These are phyloP conservation scores for Fusarium sp. DNA, from an alignment of 2,329 filamentous ascomycete species.

Conservation along the genomic window DNA sequence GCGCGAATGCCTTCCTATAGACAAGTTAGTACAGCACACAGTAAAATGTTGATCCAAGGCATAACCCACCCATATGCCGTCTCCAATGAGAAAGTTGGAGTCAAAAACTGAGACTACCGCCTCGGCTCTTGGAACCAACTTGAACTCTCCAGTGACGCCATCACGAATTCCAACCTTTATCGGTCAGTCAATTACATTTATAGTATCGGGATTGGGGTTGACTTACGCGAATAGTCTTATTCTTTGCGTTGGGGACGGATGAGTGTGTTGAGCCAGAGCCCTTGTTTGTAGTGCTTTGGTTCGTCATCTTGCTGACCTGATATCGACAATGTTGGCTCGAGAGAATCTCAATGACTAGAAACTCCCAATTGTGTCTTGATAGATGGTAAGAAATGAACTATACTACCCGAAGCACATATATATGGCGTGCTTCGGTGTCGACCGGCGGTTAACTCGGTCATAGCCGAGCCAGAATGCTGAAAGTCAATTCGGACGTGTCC, in stretches of 20 bases:
- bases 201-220: background rate
- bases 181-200: background rate
- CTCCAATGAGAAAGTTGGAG: background rate
- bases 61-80: background rate
- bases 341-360: background rate
- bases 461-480: background rate
- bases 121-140: background rate
- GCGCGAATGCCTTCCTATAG: background rate
- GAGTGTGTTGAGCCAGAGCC: background rate
- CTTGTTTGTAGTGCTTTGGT: background rate
- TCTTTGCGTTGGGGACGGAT: background rate
- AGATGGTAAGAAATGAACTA: background rate
- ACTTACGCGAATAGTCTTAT: background rate
- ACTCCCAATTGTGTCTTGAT: background rate
- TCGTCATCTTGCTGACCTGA: background rate
- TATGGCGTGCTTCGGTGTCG: background rate
- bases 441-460: background rate
- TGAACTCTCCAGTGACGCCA: background rate
- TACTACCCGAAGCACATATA: background rate
- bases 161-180: background rate
- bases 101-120: background rate
- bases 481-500: background rate
- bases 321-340: background rate
- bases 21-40: background rate
- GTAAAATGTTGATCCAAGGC: too few relatives aligned